Conservation (phyloP, 371 early-diverging fungal species). For the Apophysomyces elegans region DNA sequence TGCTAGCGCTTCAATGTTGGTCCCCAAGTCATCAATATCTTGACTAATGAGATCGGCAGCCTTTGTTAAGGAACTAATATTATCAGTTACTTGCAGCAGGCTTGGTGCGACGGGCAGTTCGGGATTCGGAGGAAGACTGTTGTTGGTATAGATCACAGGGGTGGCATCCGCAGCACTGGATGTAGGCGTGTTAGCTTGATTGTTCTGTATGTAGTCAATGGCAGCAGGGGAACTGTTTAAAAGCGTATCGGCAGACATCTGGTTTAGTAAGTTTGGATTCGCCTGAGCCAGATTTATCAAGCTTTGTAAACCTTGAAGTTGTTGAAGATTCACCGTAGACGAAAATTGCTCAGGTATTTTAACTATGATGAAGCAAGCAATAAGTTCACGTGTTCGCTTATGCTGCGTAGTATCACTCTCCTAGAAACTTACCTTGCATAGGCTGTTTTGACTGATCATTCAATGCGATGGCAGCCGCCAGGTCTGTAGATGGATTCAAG, state of each 20-base stretch:
- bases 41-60: constrained; percentile 40
- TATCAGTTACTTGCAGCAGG: constrained; percentile 24
- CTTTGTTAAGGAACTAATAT: constrained; percentile 25
- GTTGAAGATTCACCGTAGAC: constrained; percentile 7
- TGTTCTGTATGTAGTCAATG: neutral
- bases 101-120: constrained; percentile 2
- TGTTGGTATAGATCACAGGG: constrained; percentile 5
- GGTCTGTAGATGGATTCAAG: neutral
- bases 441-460: constrained; percentile 23
- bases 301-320: constrained; percentile 22
- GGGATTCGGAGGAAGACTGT: neutral
- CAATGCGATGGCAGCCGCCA: constrained; percentile 35
- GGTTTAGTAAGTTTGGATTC: constrained; percentile 29
- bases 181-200: neutral
- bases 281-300: constrained; percentile 39
- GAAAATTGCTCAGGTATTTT: constrained; percentile 9
- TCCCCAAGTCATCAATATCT: constrained; percentile 43
- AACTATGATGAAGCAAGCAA: neutral
- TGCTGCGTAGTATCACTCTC: neutral
- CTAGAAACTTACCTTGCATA: constrained; percentile 3
- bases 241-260: constrained; percentile 25
- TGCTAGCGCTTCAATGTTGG: constrained; percentile 41
- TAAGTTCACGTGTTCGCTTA: no score
- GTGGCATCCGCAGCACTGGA: neutral
- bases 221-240: neutral